Evolutionary conservation across 176 grass and related monocot species (phyloP), one percentile per base, ranked within the genome.

Genomic region (Metroxylon sagu): DNA sequence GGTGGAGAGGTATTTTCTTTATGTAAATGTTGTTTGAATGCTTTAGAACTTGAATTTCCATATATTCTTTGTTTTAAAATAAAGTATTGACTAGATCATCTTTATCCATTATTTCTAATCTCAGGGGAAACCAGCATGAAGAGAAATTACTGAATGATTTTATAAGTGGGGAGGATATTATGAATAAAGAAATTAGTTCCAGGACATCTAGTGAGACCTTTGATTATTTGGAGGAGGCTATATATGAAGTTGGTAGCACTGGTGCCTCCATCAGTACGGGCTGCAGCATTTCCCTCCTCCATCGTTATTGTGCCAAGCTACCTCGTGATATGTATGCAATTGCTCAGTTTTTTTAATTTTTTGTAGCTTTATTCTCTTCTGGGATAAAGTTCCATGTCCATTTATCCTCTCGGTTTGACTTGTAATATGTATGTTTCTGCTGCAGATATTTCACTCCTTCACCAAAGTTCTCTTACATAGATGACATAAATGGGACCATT

Each of bases 221-320:
- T 16, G 79, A 96, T 81, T 65, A 74, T 75, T 85, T 85, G 48
- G 68, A 85, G 68, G 86, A 90, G 54, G 79, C 50, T 39, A 76
- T 54, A 54, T 96, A 96, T 87, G 77, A 43, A 67, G 91, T 96
- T 50, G 54, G 68, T 54, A 73, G 62, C 26, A 96, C 86, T 26
- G 91, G 91, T 57, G 91, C 91, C 57, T 90, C 86, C 39, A 90
- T 96, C 74, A 96, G 83, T 71, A 85, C 91, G 30, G 80, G 77
- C 60, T 77, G 77, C 53, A 90, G 91, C 71, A 76, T 96, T 66
- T 90, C 91, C 69, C 77, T 96, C 58, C 70, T 96, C 49, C 83
- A 90, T 74, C 68, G 61, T 50, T 96, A 96, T 50, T 96, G 91
- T 39, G 79, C 64, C 50, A 96, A 87, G 74, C 91, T 96, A 71